Evolutionary conservation across 805 yeast species (phyloP), one percentile per base, ranked within the genome.

Genomic region (Candida xyloterini): DNA sequence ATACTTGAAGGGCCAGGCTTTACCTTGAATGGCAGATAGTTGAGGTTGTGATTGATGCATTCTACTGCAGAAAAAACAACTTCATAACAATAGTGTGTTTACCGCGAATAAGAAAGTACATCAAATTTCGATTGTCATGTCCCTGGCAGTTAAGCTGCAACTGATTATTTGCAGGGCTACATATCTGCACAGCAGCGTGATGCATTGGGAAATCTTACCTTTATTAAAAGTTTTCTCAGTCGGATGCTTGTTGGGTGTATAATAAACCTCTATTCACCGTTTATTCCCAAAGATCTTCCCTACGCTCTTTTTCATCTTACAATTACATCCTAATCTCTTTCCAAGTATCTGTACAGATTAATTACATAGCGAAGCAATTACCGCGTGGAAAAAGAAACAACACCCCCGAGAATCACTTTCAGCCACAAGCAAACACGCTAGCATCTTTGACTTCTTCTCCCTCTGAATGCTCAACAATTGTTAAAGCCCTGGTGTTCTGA

Each of bases 111-210:
- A n/a, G n/a, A n/a, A n/a, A n/a, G n/a, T n/a, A n/a, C 23, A 21
- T 7, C 31, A 8, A 15, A 15, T 10, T 6, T 9, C 5, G 24
- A 15, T 33, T 25, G 36, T 33, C 10, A 9, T 10, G 29, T 15
- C 30, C 36, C 29, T 22, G 36, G 23, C 36, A 20, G 36, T 33
- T 33, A 16, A 16, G 36, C 23, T 33, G 36, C 36, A 15, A 31
- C 27, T 26, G 25, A 23, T 15, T n/a, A 15, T 18, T 25, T 14
- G 25, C 25, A 21, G 18, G 24, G 35, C 14, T 24, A 27, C 35
- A 32, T 14, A 11, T 9, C 24, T 33, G 22, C 14, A n/a, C 20
- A n/a, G 30, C 28, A 11, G 36, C 36, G 13, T 25, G n/a, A 23
- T 23, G 25, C 25, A 23, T 11, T 23, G 25, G 30, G n/a, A 15